Evolutionary conservation across 805 yeast species (phyloP).

Genomic region (Saccharomycopsis guyanensis): DNA sequence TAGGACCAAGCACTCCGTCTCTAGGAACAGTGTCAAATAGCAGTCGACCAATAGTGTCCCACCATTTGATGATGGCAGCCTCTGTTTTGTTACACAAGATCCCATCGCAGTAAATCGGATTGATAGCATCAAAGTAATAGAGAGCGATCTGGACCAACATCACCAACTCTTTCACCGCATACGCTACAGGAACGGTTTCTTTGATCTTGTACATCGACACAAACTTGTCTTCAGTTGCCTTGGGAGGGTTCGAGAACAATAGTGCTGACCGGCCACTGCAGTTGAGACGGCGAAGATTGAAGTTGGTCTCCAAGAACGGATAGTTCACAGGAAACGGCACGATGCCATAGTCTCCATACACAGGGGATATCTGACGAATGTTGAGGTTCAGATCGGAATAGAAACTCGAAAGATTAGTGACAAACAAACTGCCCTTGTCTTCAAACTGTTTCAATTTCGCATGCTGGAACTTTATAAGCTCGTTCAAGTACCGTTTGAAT

Average conservation of each 20-base stretch:
- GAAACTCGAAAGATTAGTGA: constrained; percentile 74
- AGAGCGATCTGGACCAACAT: constrained; percentile 67
- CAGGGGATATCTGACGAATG: constrained; percentile 15
- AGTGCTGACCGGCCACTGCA: constrained; percentile 85
- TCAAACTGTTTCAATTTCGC: constrained; percentile 42
- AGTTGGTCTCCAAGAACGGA: constrained; percentile 53
- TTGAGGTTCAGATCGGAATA: constrained; percentile 15
- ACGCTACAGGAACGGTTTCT: constrained; percentile 40
- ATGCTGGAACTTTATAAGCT: constrained; percentile 58
- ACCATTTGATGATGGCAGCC: constrained; percentile 68
- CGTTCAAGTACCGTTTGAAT: constrained; percentile 56
- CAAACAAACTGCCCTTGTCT: constrained; percentile 55
- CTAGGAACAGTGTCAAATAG: constrained; percentile 29
- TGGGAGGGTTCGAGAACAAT: constrained; percentile 61
- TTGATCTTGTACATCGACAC: constrained; percentile 60
- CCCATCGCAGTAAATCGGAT: constrained; percentile 73
- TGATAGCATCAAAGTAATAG: constrained; percentile 68
- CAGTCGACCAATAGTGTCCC: constrained; percentile 62
- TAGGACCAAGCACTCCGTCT: constrained; percentile 52
- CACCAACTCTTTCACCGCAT: constrained; percentile 69
- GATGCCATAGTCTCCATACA: constrained; percentile 4
- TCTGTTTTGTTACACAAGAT: constrained; percentile 73
- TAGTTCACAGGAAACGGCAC: constrained; percentile 19
- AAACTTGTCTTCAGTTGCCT: constrained; percentile 76
- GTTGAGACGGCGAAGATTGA: constrained; percentile 64